Evolutionary conservation across 805 yeast genomes (phyloP), one percentile per base, ranked within the genome.

Genomic region (Spathaspora arborariae): DNA sequence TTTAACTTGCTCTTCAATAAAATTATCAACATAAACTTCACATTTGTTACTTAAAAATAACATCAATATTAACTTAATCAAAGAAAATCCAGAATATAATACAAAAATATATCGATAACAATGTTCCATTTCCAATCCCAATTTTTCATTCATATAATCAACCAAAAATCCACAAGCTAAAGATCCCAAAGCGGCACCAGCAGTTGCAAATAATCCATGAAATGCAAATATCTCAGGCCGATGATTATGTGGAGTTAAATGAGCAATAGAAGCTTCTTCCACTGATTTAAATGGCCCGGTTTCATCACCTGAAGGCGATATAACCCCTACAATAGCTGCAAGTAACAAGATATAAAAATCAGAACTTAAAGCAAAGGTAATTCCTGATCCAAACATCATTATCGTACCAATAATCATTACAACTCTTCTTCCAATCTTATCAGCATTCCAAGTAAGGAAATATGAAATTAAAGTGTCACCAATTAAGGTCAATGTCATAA

Each of bases 231-330:
- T 70, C 52, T 81, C 87, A 1, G 95, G 84, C 40, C 95, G 71
- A 46, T 76, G 78, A 45, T 69, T 70, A 33, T 74, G 75, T 0
- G 84, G 81, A 0, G 95, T 84, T 51, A 89, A 66, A 62, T 87
- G 92, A 0, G 96, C 94, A 42, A 89, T 72, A 35, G 87, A 76
- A 1, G 92, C 82, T 58, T 88, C 96, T 61, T 89, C 96, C 22
- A 89, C 81, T 0, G 94, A 80, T 58, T 86, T 84, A 63, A 89
- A 89, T 0, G 96, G 96, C 0, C 96, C 96, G 0, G 91, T 88
- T 58, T 89, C 96, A 57, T 84, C 90, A 20, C 96, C 96, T 22
- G 88, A 81, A 1, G 96, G 94, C 2, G 96, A 86, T 6, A 89
- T 85, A 15, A 89, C 96, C 1, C 96, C 96, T 24, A 87, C 48